Evolutionary conservation across 371 early-diverging fungal species (phyloP), one percentile per base, ranked within the genome.

Genomic region (Saksenaea oblongispora): DNA sequence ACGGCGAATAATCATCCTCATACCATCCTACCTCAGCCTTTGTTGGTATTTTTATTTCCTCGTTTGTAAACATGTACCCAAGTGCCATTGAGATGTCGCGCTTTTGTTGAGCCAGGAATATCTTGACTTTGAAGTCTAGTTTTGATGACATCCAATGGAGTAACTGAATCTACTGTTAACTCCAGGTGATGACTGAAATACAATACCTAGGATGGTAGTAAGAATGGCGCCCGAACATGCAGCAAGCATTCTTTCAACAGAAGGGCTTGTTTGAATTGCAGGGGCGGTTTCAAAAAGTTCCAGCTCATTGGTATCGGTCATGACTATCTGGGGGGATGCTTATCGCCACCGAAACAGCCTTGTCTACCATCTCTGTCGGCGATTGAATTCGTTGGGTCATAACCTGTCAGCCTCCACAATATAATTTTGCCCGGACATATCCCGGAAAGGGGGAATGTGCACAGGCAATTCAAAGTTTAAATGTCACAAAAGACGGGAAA

Each of bases 91-190:
- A 60, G 63, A 34, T 59, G 70, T 3, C 27, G 35, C 51, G 51
- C 22, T 11, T 47, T 47, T 68, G 71, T 54, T 54, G 64, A 54
- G 10, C 63, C 61, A 13, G 58, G 55, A 14, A 51, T 47, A 54
- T 84, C 65, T 74, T 94, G 87, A 77, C 90, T 89, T 74, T 95
- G 95, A 35, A 96, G 86, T 47, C 97, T 84, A 3, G 96, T 93
- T 82, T 96, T 96, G 65, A 95, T 93, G 15, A 95, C 95, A 76
- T 95, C 95, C 58, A 93, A 88, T n/a, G 95, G 94, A 17, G 94
- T 96, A 41, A 71, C 65, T 71, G 35, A 11, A 15, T 22, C 22
- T 17, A 5, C 22, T 47, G 2, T 17, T 47, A 18, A 31, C 31
- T 31, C 31, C 31, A 31, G 22, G 51, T n/a, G n/a, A n/a, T n/a